Evolutionary conservation across 192 early-diverging fungal species (phyloP).

Genomic region (Coemansia furcata): DNA sequence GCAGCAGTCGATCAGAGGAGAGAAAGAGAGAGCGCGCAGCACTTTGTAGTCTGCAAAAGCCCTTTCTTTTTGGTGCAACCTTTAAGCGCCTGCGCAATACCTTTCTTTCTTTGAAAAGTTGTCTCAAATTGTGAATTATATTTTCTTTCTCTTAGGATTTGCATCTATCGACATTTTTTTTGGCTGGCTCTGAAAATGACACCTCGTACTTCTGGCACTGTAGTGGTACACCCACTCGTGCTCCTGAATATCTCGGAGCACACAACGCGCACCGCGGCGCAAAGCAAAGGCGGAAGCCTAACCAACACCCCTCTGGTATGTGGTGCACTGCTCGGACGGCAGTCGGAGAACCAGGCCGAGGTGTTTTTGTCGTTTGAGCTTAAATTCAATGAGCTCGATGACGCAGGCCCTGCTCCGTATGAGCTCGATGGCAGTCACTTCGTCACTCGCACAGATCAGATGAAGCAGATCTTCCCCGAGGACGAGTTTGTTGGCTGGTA

Average conservation of each 20-base stretch:
- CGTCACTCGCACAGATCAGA: constrained; percentile 24
- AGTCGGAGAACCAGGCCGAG: constrained; percentile 30
- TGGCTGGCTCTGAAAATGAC: constrained; percentile 4
- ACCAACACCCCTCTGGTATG: constrained; percentile 8
- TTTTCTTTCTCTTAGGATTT: neutral
- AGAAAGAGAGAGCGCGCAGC: neutral
- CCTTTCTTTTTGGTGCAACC: too few species aligned
- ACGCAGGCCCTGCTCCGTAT: neutral
- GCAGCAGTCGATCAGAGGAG: neutral
- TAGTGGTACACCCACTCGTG: constrained; percentile 47
- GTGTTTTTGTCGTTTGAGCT: constrained; percentile 46
- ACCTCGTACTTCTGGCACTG: constrained; percentile 16
- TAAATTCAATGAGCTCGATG: constrained; percentile 8
- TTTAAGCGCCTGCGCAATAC: neutral
- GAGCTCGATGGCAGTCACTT: constrained; percentile 27
- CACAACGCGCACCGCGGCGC: constrained; percentile 39
- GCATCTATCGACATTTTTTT: constrained; percentile 2
- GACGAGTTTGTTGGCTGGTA: constrained; percentile 51
- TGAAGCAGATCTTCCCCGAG: constrained; percentile 41
- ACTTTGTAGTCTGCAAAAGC: neutral
- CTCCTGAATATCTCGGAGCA: constrained; percentile 51
- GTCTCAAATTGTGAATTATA: neutral
- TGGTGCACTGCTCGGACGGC: constrained; percentile 44
- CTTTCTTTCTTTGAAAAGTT: neutral
- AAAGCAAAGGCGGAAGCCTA: constrained; percentile 13